A percentile compares a stretch with the other conserved stretches of the same genome.
phyloP scores from a whole-genome alignment of 306 rosid species.

The Corylus avellana region DNA sequence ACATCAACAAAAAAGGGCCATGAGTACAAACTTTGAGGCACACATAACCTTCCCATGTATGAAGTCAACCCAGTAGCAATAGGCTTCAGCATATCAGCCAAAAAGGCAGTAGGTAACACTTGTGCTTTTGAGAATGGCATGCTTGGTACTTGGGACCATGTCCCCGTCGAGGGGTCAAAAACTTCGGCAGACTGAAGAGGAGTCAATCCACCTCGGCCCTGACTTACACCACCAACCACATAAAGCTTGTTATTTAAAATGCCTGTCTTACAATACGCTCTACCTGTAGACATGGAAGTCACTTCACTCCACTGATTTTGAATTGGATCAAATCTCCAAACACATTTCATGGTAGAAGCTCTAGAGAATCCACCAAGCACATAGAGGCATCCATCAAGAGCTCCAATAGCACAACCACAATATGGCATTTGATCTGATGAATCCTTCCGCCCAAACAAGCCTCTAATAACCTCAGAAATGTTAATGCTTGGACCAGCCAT shows the following conservation, averaged over 20 bases:
- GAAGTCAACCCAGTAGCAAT: slow-evolving; percentile 89
- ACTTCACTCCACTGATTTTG: slow-evolving; percentile 71
- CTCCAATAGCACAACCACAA: slow-evolving; percentile 86
- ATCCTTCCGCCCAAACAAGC: slow-evolving; percentile 79
- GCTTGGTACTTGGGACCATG: slow-evolving; percentile 78
- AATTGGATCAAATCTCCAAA: slow-evolving; percentile 75
- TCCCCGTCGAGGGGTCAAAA: slow-evolving; percentile 66
- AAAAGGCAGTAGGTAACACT: slow-evolving; percentile 69
- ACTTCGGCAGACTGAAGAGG: slow-evolving; percentile 97
- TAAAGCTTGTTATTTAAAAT: slow-evolving; percentile 81
- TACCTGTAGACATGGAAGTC: slow-evolving; percentile 71
- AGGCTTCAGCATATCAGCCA: slow-evolving; percentile 88
- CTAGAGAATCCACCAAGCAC: slow-evolving; percentile 90
- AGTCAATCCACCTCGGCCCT: slow-evolving; percentile 70
- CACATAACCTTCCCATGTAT: slow-evolving; percentile 81
- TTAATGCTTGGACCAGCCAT: slow-evolving; percentile 66
- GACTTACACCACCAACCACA: slow-evolving; percentile 94
- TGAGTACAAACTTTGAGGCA: slow-evolving; percentile 84
- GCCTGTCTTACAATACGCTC: slow-evolving; percentile 91
- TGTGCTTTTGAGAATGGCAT: slow-evolving; percentile 96
- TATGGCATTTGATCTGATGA: slow-evolving; percentile 83
- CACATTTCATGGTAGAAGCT: slow-evolving; percentile 75
- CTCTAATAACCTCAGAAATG: slow-evolving; percentile 72
- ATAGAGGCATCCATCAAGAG: slow-evolving; percentile 82
- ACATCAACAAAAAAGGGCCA: slow-evolving; percentile 98